These are phyloP conservation scores for Fusarium sp. DNA, from an alignment of 2,329 filamentous ascomycete genomes.

Conservation along the genomic window DNA sequence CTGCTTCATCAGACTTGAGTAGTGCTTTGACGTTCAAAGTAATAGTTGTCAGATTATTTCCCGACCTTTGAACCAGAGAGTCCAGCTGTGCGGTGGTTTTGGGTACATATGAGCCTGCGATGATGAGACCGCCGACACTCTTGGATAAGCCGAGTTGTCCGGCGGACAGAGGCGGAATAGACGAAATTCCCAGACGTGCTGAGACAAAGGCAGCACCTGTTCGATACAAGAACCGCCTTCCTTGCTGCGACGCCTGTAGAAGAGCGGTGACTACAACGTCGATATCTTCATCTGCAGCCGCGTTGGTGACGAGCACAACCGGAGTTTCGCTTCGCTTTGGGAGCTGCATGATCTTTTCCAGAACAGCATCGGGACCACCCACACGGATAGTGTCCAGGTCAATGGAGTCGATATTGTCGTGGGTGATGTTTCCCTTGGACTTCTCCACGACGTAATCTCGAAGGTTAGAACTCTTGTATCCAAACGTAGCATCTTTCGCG, in stretches of 20 bases:
- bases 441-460: conserved; percentile 65
- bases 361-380: conserved; percentile 58
- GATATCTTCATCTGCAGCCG: conserved; percentile 65
- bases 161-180: conserved; percentile 63
- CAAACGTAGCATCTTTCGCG: conserved; percentile 68
- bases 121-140: conserved; percentile 61
- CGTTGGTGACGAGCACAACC: conserved; percentile 60
- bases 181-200: conserved; percentile 62
- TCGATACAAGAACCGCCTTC: conserved; percentile 53
- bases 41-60: conserved; percentile 57
- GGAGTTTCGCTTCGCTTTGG: conserved; percentile 47
- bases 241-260: conserved; percentile 50
- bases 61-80: conserved; percentile 53
- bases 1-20: conserved; percentile 52
- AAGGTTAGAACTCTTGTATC: conserved; percentile 64
- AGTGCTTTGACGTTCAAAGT: conserved; percentile 62
- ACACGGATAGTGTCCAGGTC: conserved; percentile 60
- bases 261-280: conserved; percentile 65
- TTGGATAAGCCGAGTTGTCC: conserved; percentile 54
- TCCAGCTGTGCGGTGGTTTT: conserved; percentile 69
- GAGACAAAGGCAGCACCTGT: conserved; percentile 58
- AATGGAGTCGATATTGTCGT: conserved; percentile 57
- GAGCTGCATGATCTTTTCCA: conserved; percentile 53
- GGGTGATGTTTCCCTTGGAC: conserved; percentile 55
- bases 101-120: conserved; percentile 69